Evolutionary conservation across 352 stramenopile genomes (phyloP), one percentile per base, ranked within the genome.

Genomic region (Globisporangium orthogonon): DNA sequence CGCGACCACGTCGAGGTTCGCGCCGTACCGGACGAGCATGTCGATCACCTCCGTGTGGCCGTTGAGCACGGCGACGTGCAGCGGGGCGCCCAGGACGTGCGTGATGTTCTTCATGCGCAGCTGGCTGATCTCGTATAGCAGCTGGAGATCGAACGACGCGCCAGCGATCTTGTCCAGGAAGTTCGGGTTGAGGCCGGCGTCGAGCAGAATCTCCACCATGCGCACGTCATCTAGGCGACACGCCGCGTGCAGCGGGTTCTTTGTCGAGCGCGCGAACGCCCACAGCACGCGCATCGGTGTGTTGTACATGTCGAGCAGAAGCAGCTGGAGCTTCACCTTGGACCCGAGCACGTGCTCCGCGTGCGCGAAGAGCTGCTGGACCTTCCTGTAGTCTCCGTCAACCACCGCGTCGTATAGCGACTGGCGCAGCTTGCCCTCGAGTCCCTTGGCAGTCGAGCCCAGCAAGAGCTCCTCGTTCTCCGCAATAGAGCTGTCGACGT

Each of bases 111-210:
- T 72, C 15, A 85, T 68, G 17, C 83, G 78, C 10, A 86, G 61
- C 46, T 86, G 76, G 57, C 71, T 85, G 43, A 87, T 50, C n/a
- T 89, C 74, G 60, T 87, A 89, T 7, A 89, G 46, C 18, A 86
- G 49, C 46, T 84, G 74, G 17, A 89, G 54, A 50, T 78, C 77
- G 47, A 87, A 74, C 3, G 69, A 72, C 33, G 71, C 72, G 6
- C 83, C 79, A 3, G 76, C 70, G 48, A 88, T 88, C 69, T 91
- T 91, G 66, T 94, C 83, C 29, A 91, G 65, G 44, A 83, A 81
- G 48, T 94, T 90, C 1, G 83, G 70, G 52, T 86, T 83, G 35
- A 94, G 52, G 1, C 79, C 79, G 6, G 76, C 74, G 13, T 84
- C 63, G 7, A 89, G 67, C 28, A 94, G 60, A 45, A 83, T 52